Evolutionary conservation across 1,284 basidiomycete species (phyloP), one percentile per base, ranked within the genome.

Genomic region (Chondrostereum purpureum): DNA sequence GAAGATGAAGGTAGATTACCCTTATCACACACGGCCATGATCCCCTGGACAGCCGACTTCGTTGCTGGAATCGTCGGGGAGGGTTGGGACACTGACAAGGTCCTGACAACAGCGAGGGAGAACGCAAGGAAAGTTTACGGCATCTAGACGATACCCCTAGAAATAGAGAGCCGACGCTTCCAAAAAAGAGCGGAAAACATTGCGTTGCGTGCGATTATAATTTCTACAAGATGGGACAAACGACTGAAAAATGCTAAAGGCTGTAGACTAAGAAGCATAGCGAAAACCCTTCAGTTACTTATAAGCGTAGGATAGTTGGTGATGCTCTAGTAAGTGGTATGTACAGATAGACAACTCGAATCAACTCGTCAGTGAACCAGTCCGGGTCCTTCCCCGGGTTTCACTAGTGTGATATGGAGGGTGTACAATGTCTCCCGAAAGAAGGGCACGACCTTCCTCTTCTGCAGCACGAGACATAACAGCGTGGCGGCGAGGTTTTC

Each of bases 21-120:
- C 0, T 59, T 90, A 5, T 85, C 75, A 43, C 87, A 89, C 56
- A 78, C 78, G 0, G 85, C 76, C 0, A 89, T 90, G 83, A 75
- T 90, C 4, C 88, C 88, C 0, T 90, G 86, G 85, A 84, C 83
- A 0, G 86, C 88, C 0, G 77, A 81, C 53, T 88, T 82, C 55
- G 77, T 86, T 0, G 79, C 83, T 1, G 62, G 62, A 1, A 58
- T 78, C 2, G 68, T 73, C 1, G 69, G 66, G 16, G 72, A 70
- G 17, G 66, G 53, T 0, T 86, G 80, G 78, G 70, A 72, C 39
- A 62, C 75, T 0, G 73, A 74, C 45, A 63, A 67, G 22, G 77
- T 89, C 3, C 70, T 89, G 74, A 58, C 55, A 18, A 71, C 73
- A n/a, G 77, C 79, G 3, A 74, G 79, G 51, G 72, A 78, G 55